These are phyloP conservation scores for Thamnidium elegans DNA, from an alignment of 192 early-diverging fungal genomes.

Conservation along the genomic window DNA sequence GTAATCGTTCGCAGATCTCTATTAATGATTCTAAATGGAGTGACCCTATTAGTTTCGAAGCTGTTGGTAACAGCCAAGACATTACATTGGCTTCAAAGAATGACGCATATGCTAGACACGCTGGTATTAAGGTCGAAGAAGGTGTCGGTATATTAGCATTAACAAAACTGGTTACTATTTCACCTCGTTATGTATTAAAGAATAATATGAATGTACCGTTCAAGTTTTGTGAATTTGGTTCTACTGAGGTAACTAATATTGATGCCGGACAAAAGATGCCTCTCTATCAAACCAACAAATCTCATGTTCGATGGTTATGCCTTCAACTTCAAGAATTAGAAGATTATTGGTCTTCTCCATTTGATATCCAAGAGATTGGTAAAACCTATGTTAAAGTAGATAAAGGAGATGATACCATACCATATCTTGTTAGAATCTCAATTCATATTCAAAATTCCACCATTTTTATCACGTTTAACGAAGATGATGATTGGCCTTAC, in stretches of 20 bases:
- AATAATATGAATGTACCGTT: constrained; percentile 62
- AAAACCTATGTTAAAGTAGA: constrained; percentile 64
- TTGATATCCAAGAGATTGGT: constrained; percentile 75
- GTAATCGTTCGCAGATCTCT: constrained; percentile 68
- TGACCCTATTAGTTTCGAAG: constrained; percentile 76
- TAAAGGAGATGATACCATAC: constrained; percentile 39
- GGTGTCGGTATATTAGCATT: constrained; percentile 65
- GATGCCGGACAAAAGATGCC: neutral
- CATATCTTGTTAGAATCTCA: constrained; percentile 62
- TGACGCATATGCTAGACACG: constrained; percentile 36
- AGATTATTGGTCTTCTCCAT: constrained; percentile 55
- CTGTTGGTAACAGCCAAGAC: constrained; percentile 71
- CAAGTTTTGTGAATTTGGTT: constrained; percentile 56
- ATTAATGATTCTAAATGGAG: constrained; percentile 69
- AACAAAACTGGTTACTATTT: constrained; percentile 76
- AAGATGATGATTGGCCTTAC: constrained; percentile 73
- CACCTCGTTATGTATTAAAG: constrained; percentile 73
- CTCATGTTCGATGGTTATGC: constrained; percentile 22
- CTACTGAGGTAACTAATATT: constrained; percentile 10
- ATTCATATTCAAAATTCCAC: constrained; percentile 71
- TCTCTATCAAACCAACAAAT: constrained; percentile 18
- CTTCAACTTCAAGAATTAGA: constrained; percentile 15
- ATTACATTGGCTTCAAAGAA: constrained; percentile 44
- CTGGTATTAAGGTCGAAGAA: constrained; percentile 72
- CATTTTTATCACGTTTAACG: constrained; percentile 67